Evolutionary conservation across 495 filamentous ascomycete genomes (phyloP).

Genomic region (Penicillium verhagenii): DNA sequence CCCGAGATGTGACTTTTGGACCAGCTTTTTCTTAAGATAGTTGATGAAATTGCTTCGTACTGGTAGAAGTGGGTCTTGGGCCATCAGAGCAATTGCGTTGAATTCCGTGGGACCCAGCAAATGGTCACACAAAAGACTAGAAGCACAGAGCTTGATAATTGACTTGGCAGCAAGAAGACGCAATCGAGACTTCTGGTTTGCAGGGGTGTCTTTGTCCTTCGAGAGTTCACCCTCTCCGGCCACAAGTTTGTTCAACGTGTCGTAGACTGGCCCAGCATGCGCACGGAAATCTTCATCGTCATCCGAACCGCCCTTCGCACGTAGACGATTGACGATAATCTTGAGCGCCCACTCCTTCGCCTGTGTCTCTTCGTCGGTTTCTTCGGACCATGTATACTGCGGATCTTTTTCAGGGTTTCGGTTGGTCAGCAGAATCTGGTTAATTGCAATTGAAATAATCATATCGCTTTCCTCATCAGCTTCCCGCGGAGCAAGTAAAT

Average conservation of each 20-base stretch:
- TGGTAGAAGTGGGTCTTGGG: constrained; percentile 70
- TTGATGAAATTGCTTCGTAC: constrained; percentile 77
- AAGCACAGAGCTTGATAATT: constrained; percentile 76
- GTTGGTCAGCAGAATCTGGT: constrained; percentile 70
- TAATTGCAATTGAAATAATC: constrained; percentile 75
- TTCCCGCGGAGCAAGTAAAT: constrained; percentile 70
- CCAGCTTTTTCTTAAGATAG: constrained; percentile 82
- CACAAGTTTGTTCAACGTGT: constrained; percentile 73
- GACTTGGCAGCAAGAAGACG: constrained; percentile 80
- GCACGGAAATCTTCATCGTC: constrained; percentile 58
- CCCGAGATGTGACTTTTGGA: constrained; percentile 41
- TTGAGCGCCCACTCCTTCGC: constrained; percentile 89
- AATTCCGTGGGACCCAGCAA: constrained; percentile 69
- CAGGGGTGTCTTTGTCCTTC: constrained; percentile 70
- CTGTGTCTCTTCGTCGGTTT: constrained; percentile 72
- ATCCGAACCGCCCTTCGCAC: constrained; percentile 58
- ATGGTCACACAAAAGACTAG: constrained; percentile 69
- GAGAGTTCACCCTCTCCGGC: constrained; percentile 74
- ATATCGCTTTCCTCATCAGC: constrained; percentile 70
- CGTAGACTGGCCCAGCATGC: constrained; percentile 67
- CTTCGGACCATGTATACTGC: constrained; percentile 65
- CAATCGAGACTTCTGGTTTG: constrained; percentile 68
- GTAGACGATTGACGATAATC: constrained; percentile 81
- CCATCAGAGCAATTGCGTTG: constrained; percentile 72
- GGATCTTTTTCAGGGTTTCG: constrained; percentile 51